Base-by-base conservation (phyloP, 306 rosid species). In the Quercus berberidifolia region DNA sequence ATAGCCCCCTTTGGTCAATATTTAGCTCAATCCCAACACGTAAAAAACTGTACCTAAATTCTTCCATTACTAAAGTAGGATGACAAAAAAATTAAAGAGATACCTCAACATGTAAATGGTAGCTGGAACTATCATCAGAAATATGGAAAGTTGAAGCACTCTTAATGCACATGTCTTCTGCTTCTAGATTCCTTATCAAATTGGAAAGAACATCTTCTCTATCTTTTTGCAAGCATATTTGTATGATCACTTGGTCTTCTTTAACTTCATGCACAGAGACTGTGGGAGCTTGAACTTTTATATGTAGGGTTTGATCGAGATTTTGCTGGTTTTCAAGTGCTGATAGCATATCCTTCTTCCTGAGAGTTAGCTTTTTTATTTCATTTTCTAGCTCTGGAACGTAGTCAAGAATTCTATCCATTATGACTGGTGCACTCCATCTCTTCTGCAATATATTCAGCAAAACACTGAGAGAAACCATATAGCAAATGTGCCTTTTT, bases 371-470 rank as follows among this genome's bases (percentile, higher is more conserved):
- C 33, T 69, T 41, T 26, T 78, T 71, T 15, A 78, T 78, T 71
- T 83, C 86, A 13, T 58, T 78, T 59, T 78, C 76, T 56, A 78
- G 41, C 76, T 55, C 43, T 17, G 86, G 86, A 46, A 83, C 69
- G 76, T 78, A 78, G 13, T 68, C 79, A 63, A 74, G 35, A 67
- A 69, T 82, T 68, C 75, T 78, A 67, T 82, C 79, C 4, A 82
- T 73, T 73, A 82, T 82, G 4, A 51, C 67, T 59, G 80, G n/a
- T 5, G 86, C 59, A 76, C 83, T 83, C 86, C 86, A 83, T 59
- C 83, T 78, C 74, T 78, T 83, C 86, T 83, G 83, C 68, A 55
- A 74, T n/a, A 79, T 60, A 57, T 57, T 19, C 63, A 20, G 9
- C 9, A 49, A 49, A 49, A 13, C 17, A 49, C 17, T 3, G 54